phyloP scores from a whole-genome alignment of 805 yeast species.

The Pichia manshurica region DNA sequence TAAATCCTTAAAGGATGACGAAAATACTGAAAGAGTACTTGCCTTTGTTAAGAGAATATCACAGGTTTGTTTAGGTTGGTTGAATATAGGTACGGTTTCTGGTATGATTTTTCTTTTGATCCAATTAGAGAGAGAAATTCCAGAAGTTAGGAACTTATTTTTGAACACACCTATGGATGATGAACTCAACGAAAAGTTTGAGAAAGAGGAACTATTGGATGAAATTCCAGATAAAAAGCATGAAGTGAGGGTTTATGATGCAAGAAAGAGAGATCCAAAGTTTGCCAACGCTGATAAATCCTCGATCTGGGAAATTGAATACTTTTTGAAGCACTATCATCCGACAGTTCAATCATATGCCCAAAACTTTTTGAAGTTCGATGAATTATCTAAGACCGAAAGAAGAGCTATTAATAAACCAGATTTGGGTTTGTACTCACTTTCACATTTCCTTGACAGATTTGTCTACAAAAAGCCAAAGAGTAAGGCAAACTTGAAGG shows the following conservation, averaged over 20 bases:
- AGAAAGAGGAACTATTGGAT: constrained; percentile 31
- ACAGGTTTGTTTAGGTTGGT: constrained; percentile 81
- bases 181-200: constrained; percentile 42
- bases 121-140: constrained; percentile 59
- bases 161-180: constrained; percentile 48
- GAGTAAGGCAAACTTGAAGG: constrained; percentile 66
- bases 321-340: constrained; percentile 76
- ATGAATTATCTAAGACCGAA: constrained; percentile 19
- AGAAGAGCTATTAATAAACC: constrained; percentile 52
- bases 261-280: constrained; percentile 87
- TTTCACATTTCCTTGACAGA: constrained; percentile 88
- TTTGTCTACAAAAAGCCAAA: constrained; percentile 93
- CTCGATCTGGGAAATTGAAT: constrained; percentile 80
- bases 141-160: constrained; percentile 62
- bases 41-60: constrained; percentile 89
- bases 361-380: constrained; percentile 48
- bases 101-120: constrained; percentile 74
- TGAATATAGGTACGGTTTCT: constrained; percentile 79
- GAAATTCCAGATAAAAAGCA: constrained; percentile 24
- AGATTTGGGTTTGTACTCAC: constrained; percentile 81
- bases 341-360: constrained; percentile 88
- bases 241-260: constrained; percentile 50
- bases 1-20: constrained; percentile 74
- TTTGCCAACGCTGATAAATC: constrained; percentile 80
- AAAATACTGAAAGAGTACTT: constrained; percentile 55